Base-by-base conservation (phyloP, 805 yeast species). In the Spencermartinsiella europaea region DNA sequence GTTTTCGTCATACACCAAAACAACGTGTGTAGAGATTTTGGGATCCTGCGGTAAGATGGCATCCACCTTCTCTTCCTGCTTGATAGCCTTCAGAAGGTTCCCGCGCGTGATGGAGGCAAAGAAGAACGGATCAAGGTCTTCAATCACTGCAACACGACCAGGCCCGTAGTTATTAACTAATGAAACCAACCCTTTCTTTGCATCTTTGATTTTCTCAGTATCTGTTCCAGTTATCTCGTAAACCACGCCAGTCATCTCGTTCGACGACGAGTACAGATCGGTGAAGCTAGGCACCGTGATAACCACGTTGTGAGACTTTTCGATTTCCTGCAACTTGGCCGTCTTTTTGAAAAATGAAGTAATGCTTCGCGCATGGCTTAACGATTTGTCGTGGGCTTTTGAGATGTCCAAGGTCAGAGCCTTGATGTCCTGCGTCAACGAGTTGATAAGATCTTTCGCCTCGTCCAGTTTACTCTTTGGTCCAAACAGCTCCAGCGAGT, bases 301-400 rank as follows among this genome's bases (percentile, higher is more conserved):
- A 40, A 66, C 69, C 19, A 81, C 77, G 35, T 64, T 61, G 48
- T 62, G 51, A 34, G 65, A 60, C 47, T 59, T 48, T 64, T 82
- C 60, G 62, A 76, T 58, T 54, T 70, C 59, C 56, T 66, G 62
- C 40, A 64, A 40, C 62, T 53, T 53, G 31, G 59, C 56, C 4
- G 54, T 44, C 21, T 60, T 51, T 7, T 46, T 50, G 41, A 93
- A 82, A 63, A 73, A 85, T 10, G 83, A 73, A 37, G 88, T 83
- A 47, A 93, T 72, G 35, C 80, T 75, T 51, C 79, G 77, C 7
- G 95, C 96, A 59, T 93, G 98, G 15, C 70, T 63, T 44, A 77
- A 61, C 60, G 86, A 79, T 53, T 85, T 86, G 59, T 88, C 85
- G 64, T 93, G 97, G 25, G 98, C 95, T 65, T 78, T 83, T 8